Evolutionary conservation across 305 asterid species (phyloP), one percentile per base, ranked within the genome.

Genomic region (Stenogyne calaminthoides): DNA sequence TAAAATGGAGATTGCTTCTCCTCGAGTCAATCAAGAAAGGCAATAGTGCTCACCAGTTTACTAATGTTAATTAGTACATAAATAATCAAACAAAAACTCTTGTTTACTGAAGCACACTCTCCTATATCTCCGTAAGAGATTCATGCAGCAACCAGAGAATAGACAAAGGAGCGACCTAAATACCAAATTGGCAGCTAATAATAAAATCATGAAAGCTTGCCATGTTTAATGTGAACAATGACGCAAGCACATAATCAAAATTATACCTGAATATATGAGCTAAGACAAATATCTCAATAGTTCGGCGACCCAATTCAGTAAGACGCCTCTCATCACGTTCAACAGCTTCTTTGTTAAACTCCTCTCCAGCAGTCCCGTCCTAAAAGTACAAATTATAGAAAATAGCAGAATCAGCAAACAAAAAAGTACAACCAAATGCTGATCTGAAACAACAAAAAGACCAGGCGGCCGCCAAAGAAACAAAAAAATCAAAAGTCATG

Each of bases 321-420:
- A 93, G 92, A 65, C 97, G 82, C 79, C 96, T 91, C 87, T 93
- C 97, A 52, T 93, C 97, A 42, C 89, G 88, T 72, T 89, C 96
- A 79, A 91, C 84, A 70, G 93, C 87, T 80, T 95, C 97, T 82
- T 88, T 88, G 80, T 85, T 91, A 57, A 87, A 84, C 67, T 93
- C 97, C 84, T 95, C 97, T 39, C 96, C 98, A 44, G 93, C 73
- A 74, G 80, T 46, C 56, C 89, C 97, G 82, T 93, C 99, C 99
- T 95, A 73, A 76, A 75, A 72, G 15, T 58, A 14, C n/a, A 20
- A 6, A 70, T 10, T 19, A 16, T 34, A 47, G 49, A 46, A 49
- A 67, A 58, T 32, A 14, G 25, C 49, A 57, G 34, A 56, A 42
- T 67, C 73, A 74, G 69, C 66, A 57, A 64, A 62, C 51, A 56